Evolutionary conservation across 169 alveolate species (phyloP).

Genomic region (Plasmodium relictum): DNA sequence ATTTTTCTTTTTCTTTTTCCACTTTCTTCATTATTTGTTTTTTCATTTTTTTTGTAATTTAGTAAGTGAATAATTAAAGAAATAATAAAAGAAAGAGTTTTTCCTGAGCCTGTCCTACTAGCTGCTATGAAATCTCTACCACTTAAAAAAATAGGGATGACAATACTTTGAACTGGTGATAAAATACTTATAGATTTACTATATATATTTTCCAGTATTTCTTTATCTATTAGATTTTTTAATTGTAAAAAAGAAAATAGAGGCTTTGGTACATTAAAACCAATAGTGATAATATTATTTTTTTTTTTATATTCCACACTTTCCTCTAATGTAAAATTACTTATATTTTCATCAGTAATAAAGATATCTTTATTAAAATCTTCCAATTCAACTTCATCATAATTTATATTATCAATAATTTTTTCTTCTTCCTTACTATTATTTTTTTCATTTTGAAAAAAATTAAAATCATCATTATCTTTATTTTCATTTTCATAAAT

Average conservation of each 20-base stretch:
- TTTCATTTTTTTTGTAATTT: conserved; percentile 83
- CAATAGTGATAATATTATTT: conserved; percentile 61
- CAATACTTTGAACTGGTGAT: conserved; percentile 69
- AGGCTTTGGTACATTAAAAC: conserved; percentile 72
- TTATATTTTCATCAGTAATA: conserved; percentile 44
- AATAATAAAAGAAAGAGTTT: conserved; percentile 93
- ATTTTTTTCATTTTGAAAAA: neutral
- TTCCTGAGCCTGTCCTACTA: conserved; percentile 97
- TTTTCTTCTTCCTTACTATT: conserved; percentile 19
- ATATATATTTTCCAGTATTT: conserved; percentile 51
- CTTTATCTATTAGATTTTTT: conserved; percentile 55
- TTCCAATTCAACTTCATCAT: conserved; percentile 34
- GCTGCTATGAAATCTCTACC: conserved; percentile 96
- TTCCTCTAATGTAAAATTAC: conserved; percentile 56
- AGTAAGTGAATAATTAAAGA: conserved; percentile 93
- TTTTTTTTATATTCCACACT: conserved; percentile 74
- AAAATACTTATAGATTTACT: conserved; percentile 34
- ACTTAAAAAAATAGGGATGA: conserved; percentile 84
- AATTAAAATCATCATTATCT: neutral
- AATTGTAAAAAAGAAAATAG: conserved; percentile 62
- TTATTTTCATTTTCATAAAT: neutral
- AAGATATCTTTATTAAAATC: conserved; percentile 43
- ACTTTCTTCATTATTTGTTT: conserved; percentile 11
- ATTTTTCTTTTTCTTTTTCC: neutral
- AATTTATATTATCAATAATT: conserved; percentile 23